Conservation (phyloP, 2,329 filamentous ascomycete genomes). For the Parascedosporium putredinis region DNA sequence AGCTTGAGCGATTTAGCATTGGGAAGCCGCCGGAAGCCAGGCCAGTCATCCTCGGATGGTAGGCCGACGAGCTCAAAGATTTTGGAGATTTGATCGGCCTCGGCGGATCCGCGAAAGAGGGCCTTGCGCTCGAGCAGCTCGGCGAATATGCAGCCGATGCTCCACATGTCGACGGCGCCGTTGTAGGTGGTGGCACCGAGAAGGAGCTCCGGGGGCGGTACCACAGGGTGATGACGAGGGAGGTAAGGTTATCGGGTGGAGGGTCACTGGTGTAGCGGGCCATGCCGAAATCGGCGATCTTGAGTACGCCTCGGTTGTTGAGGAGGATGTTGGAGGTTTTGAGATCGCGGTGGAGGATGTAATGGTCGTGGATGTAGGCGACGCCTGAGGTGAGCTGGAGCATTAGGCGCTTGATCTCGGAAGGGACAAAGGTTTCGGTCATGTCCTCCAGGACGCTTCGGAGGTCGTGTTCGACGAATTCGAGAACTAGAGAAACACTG, state of each 20-base stretch:
- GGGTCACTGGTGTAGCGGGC: constrained; percentile 80
- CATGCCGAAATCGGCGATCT: constrained; percentile 98
- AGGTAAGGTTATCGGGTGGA: constrained; percentile 64
- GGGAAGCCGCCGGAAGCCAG: constrained; percentile 73
- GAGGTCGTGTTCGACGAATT: constrained; percentile 95
- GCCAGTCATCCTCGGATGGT: constrained; percentile 75
- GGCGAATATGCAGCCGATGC: constrained; percentile 87
- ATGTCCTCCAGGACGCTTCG: constrained; percentile 90
- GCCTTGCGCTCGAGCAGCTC: constrained; percentile 80
- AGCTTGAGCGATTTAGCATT: constrained; percentile 74
- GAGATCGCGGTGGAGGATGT: constrained; percentile 87
- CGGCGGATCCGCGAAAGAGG: constrained; percentile 78
- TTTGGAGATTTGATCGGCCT: constrained; percentile 78
- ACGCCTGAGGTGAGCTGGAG: constrained; percentile 73
- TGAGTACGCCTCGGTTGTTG: constrained; percentile 88
- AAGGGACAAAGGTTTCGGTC: constrained; percentile 84
- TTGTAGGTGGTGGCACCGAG: constrained; percentile 71
- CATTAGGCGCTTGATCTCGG: constrained; percentile 84
- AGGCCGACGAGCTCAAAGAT: constrained; percentile 87
- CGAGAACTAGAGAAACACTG: constrained; percentile 88
- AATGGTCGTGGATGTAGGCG: constrained; percentile 75
- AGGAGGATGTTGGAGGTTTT: constrained; percentile 92
- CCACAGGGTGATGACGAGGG: constrained; percentile 94
- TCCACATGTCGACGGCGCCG: constrained; percentile 84
- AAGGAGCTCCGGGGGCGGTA: constrained; percentile 86